phyloP scores from a whole-genome alignment of 768 basidiomycete genomes.

The Mycena pura region DNA sequence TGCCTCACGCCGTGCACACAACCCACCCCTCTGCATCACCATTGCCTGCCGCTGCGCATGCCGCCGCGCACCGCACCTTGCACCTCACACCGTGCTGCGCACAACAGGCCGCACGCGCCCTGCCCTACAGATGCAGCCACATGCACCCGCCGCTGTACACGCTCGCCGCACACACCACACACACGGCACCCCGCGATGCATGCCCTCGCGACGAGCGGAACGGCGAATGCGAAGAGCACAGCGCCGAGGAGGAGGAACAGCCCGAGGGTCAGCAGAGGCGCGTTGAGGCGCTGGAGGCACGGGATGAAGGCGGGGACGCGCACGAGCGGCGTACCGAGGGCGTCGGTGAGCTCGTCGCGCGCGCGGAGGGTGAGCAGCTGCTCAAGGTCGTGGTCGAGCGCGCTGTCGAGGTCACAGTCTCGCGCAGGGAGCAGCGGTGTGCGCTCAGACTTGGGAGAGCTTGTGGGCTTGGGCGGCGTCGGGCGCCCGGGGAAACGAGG shows the following conservation, averaged over 20 bases:
- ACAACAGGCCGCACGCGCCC: too few species aligned
- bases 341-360: slow-evolving; percentile 78
- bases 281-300: slow-evolving; percentile 77
- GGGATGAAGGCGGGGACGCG: slow-evolving; percentile 81
- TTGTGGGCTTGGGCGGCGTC: slow-evolving; percentile 45
- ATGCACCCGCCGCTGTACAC: too few species aligned
- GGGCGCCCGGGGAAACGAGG: slow-evolving; percentile 57
- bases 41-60: too few species aligned
- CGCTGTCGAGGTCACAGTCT: slow-evolving; percentile 14
- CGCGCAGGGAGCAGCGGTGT: slow-evolving; percentile 17
- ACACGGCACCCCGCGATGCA: too few species aligned
- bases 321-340: slow-evolving; percentile 85
- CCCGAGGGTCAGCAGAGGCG: slow-evolving; percentile 73
- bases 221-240: slow-evolving; percentile 54
- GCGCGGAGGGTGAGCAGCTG: slow-evolving; percentile 65
- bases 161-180: too few species aligned
- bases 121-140: too few species aligned
- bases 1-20: too few species aligned
- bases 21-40: too few species aligned
- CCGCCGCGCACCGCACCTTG: too few species aligned
- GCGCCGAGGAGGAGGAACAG: slow-evolving; percentile 66
- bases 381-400: slow-evolving; percentile 72
- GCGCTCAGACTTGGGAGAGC: slow-evolving; percentile 39
- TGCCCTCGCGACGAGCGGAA: slow-evolving; percentile 39
- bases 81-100: too few species aligned